Evolutionary conservation across 1,139 yeast species (phyloP).

Genomic region (Blastobotrys malaysiensis): DNA sequence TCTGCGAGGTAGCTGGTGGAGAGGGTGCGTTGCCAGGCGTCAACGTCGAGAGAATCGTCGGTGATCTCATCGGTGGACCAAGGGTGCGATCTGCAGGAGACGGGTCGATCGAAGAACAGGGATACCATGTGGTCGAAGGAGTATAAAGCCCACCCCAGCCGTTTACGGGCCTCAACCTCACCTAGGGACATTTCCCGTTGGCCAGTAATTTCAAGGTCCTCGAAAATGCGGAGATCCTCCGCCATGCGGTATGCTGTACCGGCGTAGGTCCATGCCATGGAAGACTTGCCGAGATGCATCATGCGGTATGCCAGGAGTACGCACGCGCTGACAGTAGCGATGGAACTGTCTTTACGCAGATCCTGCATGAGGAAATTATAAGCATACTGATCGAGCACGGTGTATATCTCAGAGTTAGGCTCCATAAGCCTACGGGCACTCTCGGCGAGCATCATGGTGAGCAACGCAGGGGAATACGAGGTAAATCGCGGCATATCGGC

Average conservation of each 20-base stretch:
- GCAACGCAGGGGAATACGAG: constrained; percentile 10
- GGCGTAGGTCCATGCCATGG: constrained; percentile 7
- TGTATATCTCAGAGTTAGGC: constrained; percentile 5
- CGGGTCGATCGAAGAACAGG: constrained; percentile 4
- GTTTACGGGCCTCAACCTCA: constrained; percentile 2
- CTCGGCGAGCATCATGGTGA: constrained; percentile 9
- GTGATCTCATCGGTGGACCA: neutral
- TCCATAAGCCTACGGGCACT: constrained; percentile 8
- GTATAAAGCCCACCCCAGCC: neutral
- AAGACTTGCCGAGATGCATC: neutral
- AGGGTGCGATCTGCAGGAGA: neutral
- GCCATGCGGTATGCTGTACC: constrained; percentile 6
- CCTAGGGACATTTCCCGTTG: neutral
- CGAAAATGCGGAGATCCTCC: neutral
- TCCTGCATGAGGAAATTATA: constrained; percentile 6
- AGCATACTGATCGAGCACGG: constrained; percentile 3
- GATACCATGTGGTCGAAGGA: constrained; percentile 2
- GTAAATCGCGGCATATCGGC: neutral
- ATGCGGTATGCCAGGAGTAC: constrained; percentile 4
- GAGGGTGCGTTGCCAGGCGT: neutral
- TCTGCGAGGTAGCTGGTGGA: neutral
- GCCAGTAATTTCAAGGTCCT: neutral
- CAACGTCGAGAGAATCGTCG: neutral
- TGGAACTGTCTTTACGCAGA: neutral
- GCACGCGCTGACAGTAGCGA: constrained; percentile 6